Evolutionary conservation across 148 eudicot species (phyloP), one percentile per base, ranked within the genome.

Genomic region (Spergularia marina): DNA sequence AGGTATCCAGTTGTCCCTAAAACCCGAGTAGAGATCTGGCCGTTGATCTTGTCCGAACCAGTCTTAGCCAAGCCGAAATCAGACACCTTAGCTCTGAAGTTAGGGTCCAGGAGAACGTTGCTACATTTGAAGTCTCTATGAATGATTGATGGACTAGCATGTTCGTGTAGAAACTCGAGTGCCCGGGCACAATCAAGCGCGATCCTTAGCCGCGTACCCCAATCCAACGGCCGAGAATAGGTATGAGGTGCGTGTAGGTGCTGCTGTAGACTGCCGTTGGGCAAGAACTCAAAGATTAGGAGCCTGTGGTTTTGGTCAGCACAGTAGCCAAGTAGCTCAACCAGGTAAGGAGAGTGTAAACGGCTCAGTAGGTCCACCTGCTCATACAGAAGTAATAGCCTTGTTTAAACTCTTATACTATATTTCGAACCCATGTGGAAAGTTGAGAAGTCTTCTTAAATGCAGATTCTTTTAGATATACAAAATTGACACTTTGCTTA

Each of bases 111-210:
- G 18, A 95, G 92, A 67, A 92, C 62, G 74, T 90, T 92, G 62
- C 85, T 86, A 83, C 91, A 88, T 73, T 92, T 92, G 84, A 95
- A 86, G 76, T 95, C 91, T 15, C 97, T 87, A 79, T 95, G 97
- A 66, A 95, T 95, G 63, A 95, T 84, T 0, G 99, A 84, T 0
- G 97, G 96, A 14, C 78, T 71, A 5, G 85, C 87, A 75, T 92
- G 89, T 80, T 95, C 99, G 18, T 95, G 99, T 36, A 95, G 90
- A 53, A 85, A 92, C 83, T 95, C 99, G 8, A 95, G 83, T 47
- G 99, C 97, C 78, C 86, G 70, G 21, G 97, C 99, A 44, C 99
- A 95, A 76, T 95, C 96, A n/a, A 95, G 91, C 70, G 99, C 99
- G 20, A 95, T 83, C 74, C 93, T 85, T 72, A 92, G 68, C 34